Evolutionary conservation across 352 stramenopile species (phyloP), one percentile per base, ranked within the genome.

Genomic region (Globisporangium parvum): DNA sequence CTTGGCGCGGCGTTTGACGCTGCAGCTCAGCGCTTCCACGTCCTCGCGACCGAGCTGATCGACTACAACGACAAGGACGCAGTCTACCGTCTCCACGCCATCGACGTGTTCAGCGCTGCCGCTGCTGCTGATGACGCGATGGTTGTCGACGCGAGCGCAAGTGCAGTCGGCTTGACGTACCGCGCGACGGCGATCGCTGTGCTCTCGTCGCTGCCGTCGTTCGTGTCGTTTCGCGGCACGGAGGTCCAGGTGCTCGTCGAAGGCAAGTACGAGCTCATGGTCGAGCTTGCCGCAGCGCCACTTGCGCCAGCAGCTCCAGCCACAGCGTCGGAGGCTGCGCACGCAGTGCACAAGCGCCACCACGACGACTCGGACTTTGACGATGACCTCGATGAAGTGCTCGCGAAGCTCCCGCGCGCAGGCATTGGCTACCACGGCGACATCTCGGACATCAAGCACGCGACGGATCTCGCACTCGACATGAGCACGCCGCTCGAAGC

Each of bases 361-460:
- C 76, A 88, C 39, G 63, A 73, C 4, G 75, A 86, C 17, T 73
- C 78, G 0, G 71, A 75, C 12, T 39, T 87, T 35, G 66, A 85
- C 1, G 74, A 85, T 9, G 75, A 87, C 26, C 73, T 88, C 41
- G 65, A 71, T n/a, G 67, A 76, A 31, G 47, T 88, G 51, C 55
- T 90, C 18, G 68, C 77, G 8, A 89, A 87, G 62, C 51, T 87
- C 8, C 83, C 83, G 17, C 78, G 83, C 44, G 73, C 80, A 45
- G 83, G 83, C 6, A 88, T 93, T 39, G 83, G 83, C 53, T 93
- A 87, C 53, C 77, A 89, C 39, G 80, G 83, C 21, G 78, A 91
- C 15, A 69, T 88, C 28, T 73, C 67, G 3, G 75, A 71, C 41
- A 63, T 69, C 21, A 89, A 90, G 56, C 66, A 81, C 21, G 47